phyloP scores from a whole-genome alignment of 768 basidiomycete species.

The Lactarius hatsudake region DNA sequence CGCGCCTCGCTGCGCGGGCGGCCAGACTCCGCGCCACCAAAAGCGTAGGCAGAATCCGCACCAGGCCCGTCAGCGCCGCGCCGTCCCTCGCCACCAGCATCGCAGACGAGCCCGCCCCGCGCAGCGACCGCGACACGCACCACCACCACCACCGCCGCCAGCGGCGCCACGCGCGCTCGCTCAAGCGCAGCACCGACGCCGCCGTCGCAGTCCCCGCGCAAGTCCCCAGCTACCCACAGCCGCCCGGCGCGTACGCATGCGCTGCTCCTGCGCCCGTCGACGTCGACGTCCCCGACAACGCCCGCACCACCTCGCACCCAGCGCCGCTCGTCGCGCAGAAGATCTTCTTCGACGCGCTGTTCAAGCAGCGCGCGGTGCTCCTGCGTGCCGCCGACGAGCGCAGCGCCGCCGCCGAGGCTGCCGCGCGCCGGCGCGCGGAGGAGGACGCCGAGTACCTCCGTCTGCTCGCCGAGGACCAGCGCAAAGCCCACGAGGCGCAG shows the following conservation, averaged over 20 bases:
- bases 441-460: slow-evolving; percentile 5
- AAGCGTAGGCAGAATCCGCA: slow-evolving; percentile 3
- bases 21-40: slow-evolving; percentile 15
- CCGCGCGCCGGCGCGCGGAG: neutral
- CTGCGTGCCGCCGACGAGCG: neutral
- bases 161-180: neutral
- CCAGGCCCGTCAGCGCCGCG: neutral
- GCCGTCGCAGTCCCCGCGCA: neutral
- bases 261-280: neutral
- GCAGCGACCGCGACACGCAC: neutral
- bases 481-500: slow-evolving; percentile 8
- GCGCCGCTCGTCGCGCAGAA: neutral
- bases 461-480: slow-evolving; percentile 1
- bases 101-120: neutral
- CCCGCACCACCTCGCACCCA: neutral
- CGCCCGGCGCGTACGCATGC: slow-evolving; percentile 4
- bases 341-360: slow-evolving; percentile 16
- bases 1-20: slow-evolving; percentile 10
- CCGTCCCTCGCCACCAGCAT: neutral
- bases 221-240: neutral
- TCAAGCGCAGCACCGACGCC: slow-evolving; percentile 4
- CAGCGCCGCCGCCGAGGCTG: neutral
- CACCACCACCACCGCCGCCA: neutral
- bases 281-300: neutral
- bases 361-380: neutral